Evolutionary conservation across 2,329 filamentous ascomycete genomes (phyloP).

Genomic region (Thermochaetoides dissita): DNA sequence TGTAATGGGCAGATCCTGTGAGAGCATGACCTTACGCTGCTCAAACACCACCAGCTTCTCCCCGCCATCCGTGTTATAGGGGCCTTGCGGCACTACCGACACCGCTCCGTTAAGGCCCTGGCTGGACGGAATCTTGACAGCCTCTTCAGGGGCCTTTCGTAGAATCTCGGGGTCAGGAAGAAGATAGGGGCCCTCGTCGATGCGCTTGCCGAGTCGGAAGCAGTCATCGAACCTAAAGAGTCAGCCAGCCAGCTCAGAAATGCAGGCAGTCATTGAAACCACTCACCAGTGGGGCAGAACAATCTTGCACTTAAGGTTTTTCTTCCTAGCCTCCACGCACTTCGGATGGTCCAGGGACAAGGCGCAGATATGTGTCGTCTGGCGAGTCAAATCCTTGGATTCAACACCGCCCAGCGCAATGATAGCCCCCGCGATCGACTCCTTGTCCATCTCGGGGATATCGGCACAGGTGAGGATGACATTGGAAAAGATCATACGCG

Average conservation of each 20-base stretch:
- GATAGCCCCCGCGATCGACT: slow-evolving; percentile 81
- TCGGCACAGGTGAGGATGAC: slow-evolving; percentile 73
- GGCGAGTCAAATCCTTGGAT: slow-evolving; percentile 52
- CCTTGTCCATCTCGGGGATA: slow-evolving; percentile 73
- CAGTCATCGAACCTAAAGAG: slow-evolving; percentile 79
- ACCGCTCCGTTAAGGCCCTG: slow-evolving; percentile 55
- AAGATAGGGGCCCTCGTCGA: slow-evolving; percentile 74
- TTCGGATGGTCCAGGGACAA: slow-evolving; percentile 62
- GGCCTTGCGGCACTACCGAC: slow-evolving; percentile 31
- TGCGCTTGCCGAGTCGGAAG: slow-evolving; percentile 78
- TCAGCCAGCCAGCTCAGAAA: neutral
- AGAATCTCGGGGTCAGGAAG: slow-evolving; percentile 79
- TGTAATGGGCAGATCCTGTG: slow-evolving; percentile 58
- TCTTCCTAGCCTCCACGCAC: slow-evolving; percentile 47
- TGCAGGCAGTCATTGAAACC: neutral
- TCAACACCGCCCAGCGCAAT: slow-evolving; percentile 80
- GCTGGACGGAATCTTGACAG: slow-evolving; percentile 41
- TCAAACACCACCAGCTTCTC: slow-evolving; percentile 60
- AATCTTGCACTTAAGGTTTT: slow-evolving; percentile 59
- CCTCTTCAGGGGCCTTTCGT: slow-evolving; percentile 39
- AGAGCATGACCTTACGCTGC: slow-evolving; percentile 64
- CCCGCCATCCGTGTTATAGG: slow-evolving; percentile 24
- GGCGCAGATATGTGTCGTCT: slow-evolving; percentile 82
- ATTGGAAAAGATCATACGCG: slow-evolving; percentile 75
- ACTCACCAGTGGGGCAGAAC: slow-evolving; percentile 78